These are phyloP conservation scores for Colletotrichum sp. DNA, from an alignment of 2,329 filamentous ascomycete species.

Conservation along the genomic window DNA sequence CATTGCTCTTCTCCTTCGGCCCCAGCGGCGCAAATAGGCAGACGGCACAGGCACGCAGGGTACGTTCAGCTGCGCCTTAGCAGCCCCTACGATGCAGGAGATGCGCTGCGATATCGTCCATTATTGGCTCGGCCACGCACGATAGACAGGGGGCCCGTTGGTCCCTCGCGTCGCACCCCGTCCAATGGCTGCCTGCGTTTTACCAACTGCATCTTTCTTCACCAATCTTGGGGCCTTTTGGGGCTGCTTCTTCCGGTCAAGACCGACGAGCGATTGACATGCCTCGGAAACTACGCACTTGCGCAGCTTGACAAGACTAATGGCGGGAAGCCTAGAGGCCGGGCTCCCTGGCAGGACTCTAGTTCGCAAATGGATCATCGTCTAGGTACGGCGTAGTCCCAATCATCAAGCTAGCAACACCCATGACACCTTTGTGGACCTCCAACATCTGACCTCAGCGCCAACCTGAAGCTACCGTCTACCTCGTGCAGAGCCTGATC, in stretches of 20 bases:
- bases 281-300: constrained; percentile 1
- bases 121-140: constrained; percentile 15
- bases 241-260: constrained; percentile 3
- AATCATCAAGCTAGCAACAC: not conserved
- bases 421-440: constrained; percentile 12
- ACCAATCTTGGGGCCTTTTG: not conserved
- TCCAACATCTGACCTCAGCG: constrained; percentile 12
- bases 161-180: constrained; percentile 1
- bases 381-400: not conserved
- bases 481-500: not conserved
- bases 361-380: not conserved
- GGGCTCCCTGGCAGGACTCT: not conserved
- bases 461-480: not conserved
- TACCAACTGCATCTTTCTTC: constrained; percentile 8
- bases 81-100: constrained; percentile 13
- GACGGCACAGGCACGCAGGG: constrained; percentile 7
- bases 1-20: not conserved
- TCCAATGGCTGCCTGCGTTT: constrained; percentile 2
- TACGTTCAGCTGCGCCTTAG: constrained; percentile 13
- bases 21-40: not conserved
- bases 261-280: not conserved
- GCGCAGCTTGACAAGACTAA: not conserved
- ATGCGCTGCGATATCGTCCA: not conserved
- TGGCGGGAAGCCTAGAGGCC: not conserved
- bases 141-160: not conserved